Evolutionary conservation across 106 monocot genomes (phyloP).

Genomic region (Platanthera guangdongensis): DNA sequence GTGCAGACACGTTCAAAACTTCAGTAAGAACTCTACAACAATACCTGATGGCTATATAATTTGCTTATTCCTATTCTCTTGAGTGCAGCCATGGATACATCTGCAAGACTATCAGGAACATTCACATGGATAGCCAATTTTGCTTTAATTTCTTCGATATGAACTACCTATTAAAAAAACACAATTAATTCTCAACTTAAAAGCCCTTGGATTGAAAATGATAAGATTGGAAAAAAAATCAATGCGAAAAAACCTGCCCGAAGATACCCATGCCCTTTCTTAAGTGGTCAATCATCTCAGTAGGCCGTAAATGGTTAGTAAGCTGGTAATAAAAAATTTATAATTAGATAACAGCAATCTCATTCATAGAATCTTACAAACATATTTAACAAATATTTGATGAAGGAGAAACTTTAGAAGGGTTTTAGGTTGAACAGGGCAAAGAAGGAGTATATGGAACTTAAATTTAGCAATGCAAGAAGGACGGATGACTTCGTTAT

Average conservation of each 20-base stretch:
- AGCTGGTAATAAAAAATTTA: slow-evolving; percentile 18
- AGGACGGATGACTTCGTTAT: too few species aligned
- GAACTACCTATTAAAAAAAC: slow-evolving; percentile 51
- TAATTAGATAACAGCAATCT: not conserved
- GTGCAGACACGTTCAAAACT: not conserved
- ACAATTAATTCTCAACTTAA: not conserved
- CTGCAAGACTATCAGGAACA: slow-evolving; percentile 42
- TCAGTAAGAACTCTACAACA: not conserved
- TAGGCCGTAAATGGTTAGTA: slow-evolving; percentile 33
- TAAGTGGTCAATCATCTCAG: slow-evolving; percentile 78
- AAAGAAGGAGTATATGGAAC: too few species aligned
- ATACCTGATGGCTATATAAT: slow-evolving; percentile 75
- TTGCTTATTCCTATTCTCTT: slow-evolving; percentile 50
- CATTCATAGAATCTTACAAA: not conserved
- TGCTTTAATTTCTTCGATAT: slow-evolving; percentile 55
- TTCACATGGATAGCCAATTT: slow-evolving; percentile 45
- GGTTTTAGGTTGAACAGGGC: too few species aligned
- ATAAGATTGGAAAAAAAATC: not conserved
- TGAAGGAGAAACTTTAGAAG: too few species aligned
- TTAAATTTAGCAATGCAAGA: too few species aligned
- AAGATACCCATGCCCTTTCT: slow-evolving; percentile 42
- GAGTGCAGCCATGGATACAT: slow-evolving; percentile 29
- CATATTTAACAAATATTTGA: not conserved
- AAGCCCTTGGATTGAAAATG: not conserved
- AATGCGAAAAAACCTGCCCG: slow-evolving; percentile 48